Conservation (phyloP, 441 rosid species). For the Theobroma grandiflorum region DNA sequence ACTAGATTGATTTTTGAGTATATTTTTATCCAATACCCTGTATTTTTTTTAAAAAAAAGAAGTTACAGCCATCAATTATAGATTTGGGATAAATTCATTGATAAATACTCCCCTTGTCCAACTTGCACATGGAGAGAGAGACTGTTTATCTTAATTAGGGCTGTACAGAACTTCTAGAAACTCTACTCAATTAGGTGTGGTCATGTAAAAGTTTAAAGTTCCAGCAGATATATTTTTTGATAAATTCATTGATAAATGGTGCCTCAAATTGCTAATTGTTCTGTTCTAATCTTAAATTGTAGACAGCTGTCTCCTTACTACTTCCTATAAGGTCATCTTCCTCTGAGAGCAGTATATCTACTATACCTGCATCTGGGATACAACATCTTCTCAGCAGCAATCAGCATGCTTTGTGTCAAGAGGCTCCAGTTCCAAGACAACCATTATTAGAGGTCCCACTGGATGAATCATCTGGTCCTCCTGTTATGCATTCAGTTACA, state of each 20-base stretch:
- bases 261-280: background rate
- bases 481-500: background rate
- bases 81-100: background rate
- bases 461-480: background rate
- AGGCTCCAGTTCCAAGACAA: conserved; percentile 23
- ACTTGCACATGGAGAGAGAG: background rate
- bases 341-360: background rate
- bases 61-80: background rate
- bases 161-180: background rate
- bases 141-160: background rate
- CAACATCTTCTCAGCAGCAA: background rate
- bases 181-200: background rate
- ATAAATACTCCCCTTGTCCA: background rate
- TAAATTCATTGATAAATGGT: background rate
- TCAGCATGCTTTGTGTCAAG: conserved; percentile 22
- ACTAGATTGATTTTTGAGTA: conserved; percentile 3
- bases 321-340: conserved; percentile 17
- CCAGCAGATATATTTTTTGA: background rate
- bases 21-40: background rate
- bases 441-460: conserved; percentile 3
- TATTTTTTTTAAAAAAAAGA: background rate
- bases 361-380: background rate
- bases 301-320: background rate
- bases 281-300: background rate
- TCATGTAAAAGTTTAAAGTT: background rate